Base-by-base conservation (phyloP, 78 protist species). In the Dictyostelium purpureum region DNA sequence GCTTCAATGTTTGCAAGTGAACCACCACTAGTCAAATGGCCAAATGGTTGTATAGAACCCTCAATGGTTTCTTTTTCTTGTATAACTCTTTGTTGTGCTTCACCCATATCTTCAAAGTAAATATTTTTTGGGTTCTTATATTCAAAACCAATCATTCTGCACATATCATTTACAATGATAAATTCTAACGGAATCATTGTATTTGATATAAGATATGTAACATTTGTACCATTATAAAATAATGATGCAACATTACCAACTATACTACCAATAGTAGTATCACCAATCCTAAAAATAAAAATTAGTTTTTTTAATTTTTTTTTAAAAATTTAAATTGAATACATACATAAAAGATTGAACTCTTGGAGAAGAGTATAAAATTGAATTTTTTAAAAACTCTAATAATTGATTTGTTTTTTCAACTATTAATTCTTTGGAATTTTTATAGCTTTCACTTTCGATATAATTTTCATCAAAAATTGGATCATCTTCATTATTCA, bases 1-100 rank as follows among this genome's bases (percentile, higher is more conserved):
- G 79, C 79, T 73, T 73, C 79, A 47, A 45, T 26, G 6, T 73
- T 73, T n/a, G 79, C 21, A 5, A 73, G 43, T 11, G 79, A 21
- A 26, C 79, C 79, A 26, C 79, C 79, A 16, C 28, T 16, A 5
- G 79, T 73, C 16, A 12, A 35, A 73, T 73, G 79, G 14, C 45
- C 54, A 45, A 24, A 31, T 45, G 63, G 63, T 26, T 40, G 45
- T n/a, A n/a, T n/a, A n/a, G n/a, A n/a, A n/a, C n/a, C n/a, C n/a
- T n/a, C n/a, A 6, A 73, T 31, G 19, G 35, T 24, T 40, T 73
- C 45, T 1, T 9, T 1, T 73, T 67, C 76, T 38, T 6, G 4
- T 2, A 6, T n/a, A n/a, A 10, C 0, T 19, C 11, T 37, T 67
- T 19, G 9, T 2, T 10, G 5, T 0, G 76, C 9, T 12, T 47